Conservation (phyloP, 2,329 filamentous ascomycete genomes). For the Verticillium nubilum region DNA sequence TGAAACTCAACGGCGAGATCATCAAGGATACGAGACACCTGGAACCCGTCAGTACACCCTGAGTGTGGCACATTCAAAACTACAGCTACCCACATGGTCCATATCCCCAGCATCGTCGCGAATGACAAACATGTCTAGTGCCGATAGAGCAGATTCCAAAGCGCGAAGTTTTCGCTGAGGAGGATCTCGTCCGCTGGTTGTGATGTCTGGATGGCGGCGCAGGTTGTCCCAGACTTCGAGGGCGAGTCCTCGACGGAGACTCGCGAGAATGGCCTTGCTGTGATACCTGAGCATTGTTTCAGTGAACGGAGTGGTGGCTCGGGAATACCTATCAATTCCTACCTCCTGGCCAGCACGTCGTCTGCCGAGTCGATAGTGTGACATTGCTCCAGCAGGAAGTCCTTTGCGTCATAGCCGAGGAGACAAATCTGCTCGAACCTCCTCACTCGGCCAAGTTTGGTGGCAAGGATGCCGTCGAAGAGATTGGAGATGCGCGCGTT, state of each 20-base stretch:
- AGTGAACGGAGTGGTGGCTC: constrained; percentile 7
- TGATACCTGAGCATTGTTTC: constrained; percentile 54
- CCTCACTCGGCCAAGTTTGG: constrained; percentile 62
- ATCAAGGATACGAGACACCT: constrained; percentile 64
- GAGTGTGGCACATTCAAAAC: not conserved
- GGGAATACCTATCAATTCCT: constrained; percentile 13
- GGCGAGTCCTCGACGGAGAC: constrained; percentile 75
- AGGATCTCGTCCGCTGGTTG: constrained; percentile 20
- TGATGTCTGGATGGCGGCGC: constrained; percentile 23
- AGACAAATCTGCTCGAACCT: constrained; percentile 66
- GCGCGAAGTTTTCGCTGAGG: constrained; percentile 7
- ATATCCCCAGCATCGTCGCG: constrained; percentile 69
- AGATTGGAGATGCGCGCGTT: constrained; percentile 47
- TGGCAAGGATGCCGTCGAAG: constrained; percentile 65
- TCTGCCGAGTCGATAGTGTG: constrained; percentile 52
- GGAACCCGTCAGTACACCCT: not conserved
- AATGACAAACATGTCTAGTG: constrained; percentile 86
- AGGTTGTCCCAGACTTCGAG: constrained; percentile 64
- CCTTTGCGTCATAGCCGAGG: constrained; percentile 83
- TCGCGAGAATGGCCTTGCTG: constrained; percentile 66
- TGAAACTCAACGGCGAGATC: constrained; percentile 53
- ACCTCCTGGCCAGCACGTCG: constrained; percentile 73
- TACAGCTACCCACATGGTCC: constrained; percentile 51
- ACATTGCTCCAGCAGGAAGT: constrained; percentile 67
- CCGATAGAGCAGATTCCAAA: constrained; percentile 71